A percentile compares a stretch with the other conserved stretches of the same genome.
These are phyloP conservation scores for Boletellus deceptivus DNA, from an alignment of 1,284 basidiomycete genomes.

Conservation along the genomic window DNA sequence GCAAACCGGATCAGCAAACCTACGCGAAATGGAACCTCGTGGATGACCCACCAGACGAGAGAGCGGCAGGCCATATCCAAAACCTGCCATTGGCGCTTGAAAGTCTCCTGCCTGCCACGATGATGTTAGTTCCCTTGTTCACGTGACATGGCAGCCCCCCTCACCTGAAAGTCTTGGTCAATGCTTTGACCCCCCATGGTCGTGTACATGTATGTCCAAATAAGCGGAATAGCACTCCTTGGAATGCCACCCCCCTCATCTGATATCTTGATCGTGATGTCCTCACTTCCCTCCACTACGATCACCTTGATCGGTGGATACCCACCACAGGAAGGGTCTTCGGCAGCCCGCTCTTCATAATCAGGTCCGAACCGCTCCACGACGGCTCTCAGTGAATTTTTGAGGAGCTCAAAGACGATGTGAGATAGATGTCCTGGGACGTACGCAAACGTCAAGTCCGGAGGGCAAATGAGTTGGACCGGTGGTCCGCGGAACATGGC, in stretches of 20 bases:
- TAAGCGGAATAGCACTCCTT: slow-evolving; percentile 88
- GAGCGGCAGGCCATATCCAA: slow-evolving; percentile 91
- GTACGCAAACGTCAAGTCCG: slow-evolving; percentile 88
- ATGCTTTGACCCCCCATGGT: slow-evolving; percentile 92
- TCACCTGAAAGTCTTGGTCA: slow-evolving; percentile 71
- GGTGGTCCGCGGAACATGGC: slow-evolving; percentile 95
- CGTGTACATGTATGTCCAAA: slow-evolving; percentile 99
- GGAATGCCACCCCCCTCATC: slow-evolving; percentile 98
- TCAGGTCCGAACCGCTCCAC: slow-evolving; percentile 91
- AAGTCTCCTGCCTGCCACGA: slow-evolving; percentile 73
- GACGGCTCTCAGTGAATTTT: slow-evolving; percentile 95
- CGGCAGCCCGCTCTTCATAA: slow-evolving; percentile 52
- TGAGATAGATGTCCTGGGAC: slow-evolving; percentile 95
- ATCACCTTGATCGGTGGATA: slow-evolving; percentile 97
- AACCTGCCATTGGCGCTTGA: slow-evolving; percentile 98
- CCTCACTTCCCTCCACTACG: slow-evolving; percentile 91
- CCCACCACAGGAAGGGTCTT: slow-evolving; percentile 6
- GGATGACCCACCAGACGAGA: slow-evolving; percentile 66
- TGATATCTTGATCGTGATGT: slow-evolving; percentile 98
- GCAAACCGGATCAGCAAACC: neutral
- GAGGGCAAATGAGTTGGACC: slow-evolving; percentile 94
- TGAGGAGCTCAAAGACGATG: slow-evolving; percentile 97
- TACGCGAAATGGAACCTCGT: slow-evolving; percentile 21
- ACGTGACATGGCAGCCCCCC: neutral
- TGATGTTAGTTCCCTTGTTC: too few species aligned